Evolutionary conservation across 768 basidiomycete genomes (phyloP), one percentile per base, ranked within the genome.

Genomic region (Mycena olivaceomarginata): DNA sequence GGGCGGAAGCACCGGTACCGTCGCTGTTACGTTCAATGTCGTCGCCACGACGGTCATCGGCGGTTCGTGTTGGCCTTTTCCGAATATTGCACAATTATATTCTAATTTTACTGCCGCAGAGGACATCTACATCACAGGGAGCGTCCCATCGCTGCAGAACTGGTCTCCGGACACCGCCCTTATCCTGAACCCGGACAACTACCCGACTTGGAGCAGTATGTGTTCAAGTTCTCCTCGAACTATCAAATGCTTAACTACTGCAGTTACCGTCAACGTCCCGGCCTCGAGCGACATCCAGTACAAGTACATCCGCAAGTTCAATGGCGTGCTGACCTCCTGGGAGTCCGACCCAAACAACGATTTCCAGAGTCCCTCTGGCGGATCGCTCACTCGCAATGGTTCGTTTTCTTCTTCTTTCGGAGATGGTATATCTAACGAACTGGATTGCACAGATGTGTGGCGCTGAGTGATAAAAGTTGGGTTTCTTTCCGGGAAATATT

Each of bases 171-270:
- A 87, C 67, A 88, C 84, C 71, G 93, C 94, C 13, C 66, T 94
- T 56, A 82, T 89, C 11, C 83, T 95, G 70, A 91, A 90, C 8
- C 73, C 91, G 7, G 88, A 86, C 31, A 86, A 89, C 72, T 95
- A 94, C 82, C 94, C 94, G 5, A 91, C 82, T 63, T 95, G 94
- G 94, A 92, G 88, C 81, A 89, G 94, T 94, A 80, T 81, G 93
- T 89, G 22, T 64, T 22, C 10, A 39, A 48, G 18, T 48, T 53
- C 13, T 40, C 18, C 39, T 7, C 31, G 5, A 20, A n/a, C 41
- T 41, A 2, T 18, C 40, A 0, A 45, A 13, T n/a, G 31, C 12
- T 41, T 20, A 56, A 48, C n/a, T 18, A 8, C 11, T 2, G 43
- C 80, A 94, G 94, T 92, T 70, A 93, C 93, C 5, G 88, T 94